Evolutionary conservation across 768 basidiomycete genomes (phyloP), one percentile per base, ranked within the genome.

Genomic region (Collybiopsis luxurians): DNA sequence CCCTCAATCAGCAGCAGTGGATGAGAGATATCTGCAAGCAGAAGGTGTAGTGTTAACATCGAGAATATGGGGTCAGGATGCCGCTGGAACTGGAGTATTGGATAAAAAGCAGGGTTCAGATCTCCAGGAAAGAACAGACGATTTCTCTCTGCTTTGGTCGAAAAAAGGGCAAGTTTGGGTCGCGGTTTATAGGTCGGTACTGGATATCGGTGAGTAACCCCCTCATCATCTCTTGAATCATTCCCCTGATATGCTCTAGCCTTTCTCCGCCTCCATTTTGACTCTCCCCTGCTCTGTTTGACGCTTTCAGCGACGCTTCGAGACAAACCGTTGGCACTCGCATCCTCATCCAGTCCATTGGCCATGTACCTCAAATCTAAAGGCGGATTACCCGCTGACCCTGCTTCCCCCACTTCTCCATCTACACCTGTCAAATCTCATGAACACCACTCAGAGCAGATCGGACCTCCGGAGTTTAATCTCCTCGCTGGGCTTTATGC

Each of bases 261-360:
- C 0, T 95, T 87, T 67, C 71, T 94, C 27, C 80, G 85, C 30
- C 83, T 92, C 15, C 75, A 79, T 31, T 81, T 88, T 47, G 64
- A 74, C 2, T 84, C 94, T 58, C 94, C 94, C 10, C 69, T 96
- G 11, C 79, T 97, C 26, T 93, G 89, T 64, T 71, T 97, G 27
- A 97, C 94, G 0, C 79, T 87, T 3, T 92, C 90, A 2, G 79
- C 86, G n/a, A 97, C 94, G 0, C 73, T 96, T n/a, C 82, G 94
- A 48, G 92, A 95, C 23, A 90, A 85, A 63, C 82, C 87, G 0
- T 67, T 90, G 6, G 69, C 78, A 13, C 62, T 78, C 1, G 66
- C 69, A 4, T 73, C 75, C 42, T 66, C 75, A 2, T 27, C 9
- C 72, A 73, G 9, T 77, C 80, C 81, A 4, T 69, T 83, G 2